A percentile compares a stretch with the other conserved stretches of the same genome.
phyloP scores from a whole-genome alignment of 1,284 basidiomycete species.

The Cystobasidium slooffiae region DNA sequence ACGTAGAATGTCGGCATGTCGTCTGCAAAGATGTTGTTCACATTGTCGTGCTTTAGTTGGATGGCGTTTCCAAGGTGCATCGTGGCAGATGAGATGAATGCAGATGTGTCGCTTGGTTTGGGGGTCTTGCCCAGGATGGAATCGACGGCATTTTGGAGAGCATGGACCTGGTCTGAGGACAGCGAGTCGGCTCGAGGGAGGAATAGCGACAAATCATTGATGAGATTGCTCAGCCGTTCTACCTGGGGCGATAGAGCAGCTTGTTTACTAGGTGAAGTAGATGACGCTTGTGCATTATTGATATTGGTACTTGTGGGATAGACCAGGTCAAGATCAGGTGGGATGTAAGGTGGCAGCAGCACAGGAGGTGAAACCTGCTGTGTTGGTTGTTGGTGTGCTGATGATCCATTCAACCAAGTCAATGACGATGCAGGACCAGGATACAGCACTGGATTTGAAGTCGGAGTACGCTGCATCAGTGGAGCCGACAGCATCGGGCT shows the following conservation, averaged over 20 bases:
- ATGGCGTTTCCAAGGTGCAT: background rate
- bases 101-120: background rate
- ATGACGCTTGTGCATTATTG: background rate
- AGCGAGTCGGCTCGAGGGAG: slow-evolving; percentile 22
- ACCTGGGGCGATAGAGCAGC: slow-evolving; percentile 15
- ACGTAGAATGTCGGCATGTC: slow-evolving; percentile 2
- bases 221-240: slow-evolving; percentile 31
- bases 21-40: background rate
- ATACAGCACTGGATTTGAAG: background rate
- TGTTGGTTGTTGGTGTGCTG: background rate
- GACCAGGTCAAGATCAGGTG: background rate
- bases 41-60: background rate
- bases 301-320: background rate
- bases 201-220: slow-evolving; percentile 21
- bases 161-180: slow-evolving; percentile 3
- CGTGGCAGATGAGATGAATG: background rate
- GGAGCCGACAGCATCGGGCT: slow-evolving; percentile 29
- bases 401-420: background rate
- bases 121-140: background rate
- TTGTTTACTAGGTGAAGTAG: slow-evolving; percentile 5
- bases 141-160: slow-evolving; percentile 30
- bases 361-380: slow-evolving; percentile 2
- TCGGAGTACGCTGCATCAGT: slow-evolving; percentile 27
- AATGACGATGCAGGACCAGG: background rate
- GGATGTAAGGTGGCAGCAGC: slow-evolving; percentile 6